Conservation (phyloP, 805 yeast species). For the Metschnikowia arizonensis region DNA sequence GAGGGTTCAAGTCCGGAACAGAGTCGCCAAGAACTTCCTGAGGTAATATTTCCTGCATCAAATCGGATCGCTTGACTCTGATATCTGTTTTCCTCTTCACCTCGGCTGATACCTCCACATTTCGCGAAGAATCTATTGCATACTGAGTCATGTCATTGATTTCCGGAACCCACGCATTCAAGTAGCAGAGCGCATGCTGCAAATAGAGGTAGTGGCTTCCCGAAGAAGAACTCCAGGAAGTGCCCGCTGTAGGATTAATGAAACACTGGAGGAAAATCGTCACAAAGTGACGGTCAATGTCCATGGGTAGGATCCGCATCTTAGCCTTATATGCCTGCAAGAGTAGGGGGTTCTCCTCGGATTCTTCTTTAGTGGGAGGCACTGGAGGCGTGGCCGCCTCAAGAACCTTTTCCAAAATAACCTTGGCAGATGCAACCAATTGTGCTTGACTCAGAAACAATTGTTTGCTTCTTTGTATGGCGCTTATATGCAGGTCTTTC, state of each 20-base stretch:
- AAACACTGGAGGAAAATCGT: slow-evolving; percentile 29
- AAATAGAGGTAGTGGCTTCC: slow-evolving; percentile 32
- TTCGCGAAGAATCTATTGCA: slow-evolving; percentile 1
- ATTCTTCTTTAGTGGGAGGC: slow-evolving; percentile 30
- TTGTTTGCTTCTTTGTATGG: slow-evolving; percentile 21
- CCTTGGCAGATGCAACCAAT: slow-evolving; percentile 24
- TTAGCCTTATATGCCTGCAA: slow-evolving; percentile 18
- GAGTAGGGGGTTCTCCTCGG: slow-evolving; percentile 19
- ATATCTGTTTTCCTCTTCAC: slow-evolving; percentile 10
- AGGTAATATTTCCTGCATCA: slow-evolving; percentile 12
- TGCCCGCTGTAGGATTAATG: slow-evolving; percentile 25
- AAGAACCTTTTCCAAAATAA: slow-evolving; percentile 26
- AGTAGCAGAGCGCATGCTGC: slow-evolving; percentile 28
- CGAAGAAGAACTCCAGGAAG: slow-evolving; percentile 19
- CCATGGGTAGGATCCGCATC: slow-evolving; percentile 13
- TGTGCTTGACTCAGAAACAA: slow-evolving; percentile 28
- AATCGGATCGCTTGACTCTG: slow-evolving; percentile 4
- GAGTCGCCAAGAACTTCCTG: slow-evolving; percentile 9
- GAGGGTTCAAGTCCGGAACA: slow-evolving; percentile 24
- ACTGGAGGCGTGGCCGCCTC: slow-evolving; percentile 31
- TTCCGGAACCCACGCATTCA: slow-evolving; percentile 35
- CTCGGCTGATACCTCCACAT: slow-evolving; percentile 4
- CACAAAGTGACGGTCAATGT: slow-evolving; percentile 33
- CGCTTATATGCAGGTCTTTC: slow-evolving; percentile 14
- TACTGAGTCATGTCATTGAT: slow-evolving; percentile 15